A percentile compares a stretch with the other conserved stretches of the same genome.
These are phyloP conservation scores for Tinospora cordifolia DNA, from an alignment of 164 flowering plant species.

Conservation along the genomic window DNA sequence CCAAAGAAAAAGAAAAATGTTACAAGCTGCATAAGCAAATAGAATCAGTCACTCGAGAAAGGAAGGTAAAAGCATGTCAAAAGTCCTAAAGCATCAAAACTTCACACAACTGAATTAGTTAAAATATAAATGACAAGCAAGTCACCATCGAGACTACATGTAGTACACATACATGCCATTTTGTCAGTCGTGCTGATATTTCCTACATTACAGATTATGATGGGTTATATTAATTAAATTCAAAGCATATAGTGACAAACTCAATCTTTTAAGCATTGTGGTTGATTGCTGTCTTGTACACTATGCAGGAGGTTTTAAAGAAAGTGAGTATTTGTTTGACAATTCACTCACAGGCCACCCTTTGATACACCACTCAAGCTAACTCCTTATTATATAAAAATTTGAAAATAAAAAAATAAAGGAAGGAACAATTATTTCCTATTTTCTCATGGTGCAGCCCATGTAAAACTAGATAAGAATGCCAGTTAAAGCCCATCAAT, in stretches of 20 bases:
- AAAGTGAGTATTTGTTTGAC: too few species aligned
- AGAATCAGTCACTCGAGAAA: neutral
- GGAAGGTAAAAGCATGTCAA: neutral
- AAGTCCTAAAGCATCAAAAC: neutral
- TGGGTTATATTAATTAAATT: too few species aligned
- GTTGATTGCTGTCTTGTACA: neutral
- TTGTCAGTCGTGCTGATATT: neutral
- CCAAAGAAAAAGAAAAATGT: neutral
- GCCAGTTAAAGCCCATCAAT: too few species aligned
- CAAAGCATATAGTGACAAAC: too few species aligned
- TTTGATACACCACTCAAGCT: too few species aligned
- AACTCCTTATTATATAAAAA: too few species aligned
- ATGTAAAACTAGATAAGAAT: neutral
- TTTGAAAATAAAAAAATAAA: too few species aligned
- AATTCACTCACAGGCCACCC: too few species aligned
- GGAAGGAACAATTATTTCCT: too few species aligned
- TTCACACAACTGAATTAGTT: neutral
- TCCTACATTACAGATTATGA: neutral
- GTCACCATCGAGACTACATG: neutral
- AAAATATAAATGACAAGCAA: neutral
- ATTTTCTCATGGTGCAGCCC: neutral
- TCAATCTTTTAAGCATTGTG: too few species aligned
- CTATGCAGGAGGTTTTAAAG: too few species aligned
- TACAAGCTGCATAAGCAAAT: neutral
- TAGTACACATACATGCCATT: neutral